Conservation (phyloP, 2,329 filamentous ascomycete species). For the Sporothrix luriei region DNA sequence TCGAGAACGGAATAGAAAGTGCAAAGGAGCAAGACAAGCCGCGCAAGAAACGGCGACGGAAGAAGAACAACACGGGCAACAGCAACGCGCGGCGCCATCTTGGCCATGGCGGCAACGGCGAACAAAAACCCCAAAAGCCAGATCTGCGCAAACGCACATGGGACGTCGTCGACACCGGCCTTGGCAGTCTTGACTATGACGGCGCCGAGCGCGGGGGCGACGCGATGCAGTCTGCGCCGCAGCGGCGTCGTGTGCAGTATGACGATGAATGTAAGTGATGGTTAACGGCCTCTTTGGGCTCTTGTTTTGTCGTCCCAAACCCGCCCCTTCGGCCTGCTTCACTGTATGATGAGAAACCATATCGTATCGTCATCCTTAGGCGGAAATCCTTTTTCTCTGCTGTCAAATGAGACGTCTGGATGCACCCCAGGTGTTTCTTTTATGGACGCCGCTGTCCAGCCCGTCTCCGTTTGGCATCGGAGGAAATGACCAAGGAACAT, state of each 20-base stretch:
- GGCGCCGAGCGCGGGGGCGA: slow-evolving; percentile 43
- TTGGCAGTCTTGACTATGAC: slow-evolving; percentile 64
- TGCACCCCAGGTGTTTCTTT: neutral
- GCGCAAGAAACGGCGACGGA: slow-evolving; percentile 35
- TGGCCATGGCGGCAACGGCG: slow-evolving; percentile 37
- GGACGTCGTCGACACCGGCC: slow-evolving; percentile 65
- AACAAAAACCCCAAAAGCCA: slow-evolving; percentile 41
- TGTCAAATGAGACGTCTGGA: neutral
- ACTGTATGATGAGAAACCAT: slow-evolving; percentile 72
- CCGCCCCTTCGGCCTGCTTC: slow-evolving; percentile 23
- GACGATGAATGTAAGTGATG: slow-evolving; percentile 44
- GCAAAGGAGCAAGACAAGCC: slow-evolving; percentile 7
- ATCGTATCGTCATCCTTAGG: slow-evolving; percentile 97
- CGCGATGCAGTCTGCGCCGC: slow-evolving; percentile 40
- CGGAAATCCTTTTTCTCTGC: slow-evolving; percentile 57
- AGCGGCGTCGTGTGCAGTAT: slow-evolving; percentile 53
- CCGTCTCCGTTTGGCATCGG: slow-evolving; percentile 35
- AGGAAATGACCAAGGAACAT: slow-evolving; percentile 39
- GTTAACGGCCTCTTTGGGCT: neutral
- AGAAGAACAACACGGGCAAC: slow-evolving; percentile 43
- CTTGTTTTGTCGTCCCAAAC: neutral
- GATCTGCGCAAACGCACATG: slow-evolving; percentile 68
- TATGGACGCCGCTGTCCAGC: slow-evolving; percentile 35
- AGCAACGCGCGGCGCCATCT: slow-evolving; percentile 36
- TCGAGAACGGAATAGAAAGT: slow-evolving; percentile 23